A percentile compares a stretch with the other conserved stretches of the same genome.
These are phyloP conservation scores for Thielaviopsis ethacetica DNA, from an alignment of 2,329 filamentous ascomycete species.

Conservation along the genomic window DNA sequence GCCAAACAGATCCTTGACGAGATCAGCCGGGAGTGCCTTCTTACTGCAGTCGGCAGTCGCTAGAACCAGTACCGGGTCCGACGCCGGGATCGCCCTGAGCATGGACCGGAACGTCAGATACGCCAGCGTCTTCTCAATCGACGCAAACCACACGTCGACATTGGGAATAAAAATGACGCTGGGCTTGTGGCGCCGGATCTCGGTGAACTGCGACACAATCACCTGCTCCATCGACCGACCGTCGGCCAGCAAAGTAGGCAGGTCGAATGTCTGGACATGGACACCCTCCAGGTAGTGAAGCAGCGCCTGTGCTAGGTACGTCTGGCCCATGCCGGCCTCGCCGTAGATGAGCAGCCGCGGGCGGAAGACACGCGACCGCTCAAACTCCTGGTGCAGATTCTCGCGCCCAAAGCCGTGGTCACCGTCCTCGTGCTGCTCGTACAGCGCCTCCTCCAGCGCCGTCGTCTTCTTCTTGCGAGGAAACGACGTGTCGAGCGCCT, in stretches of 20 bases:
- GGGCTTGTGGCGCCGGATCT: conserved; percentile 86
- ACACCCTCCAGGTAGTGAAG: conserved; percentile 85
- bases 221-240: conserved; percentile 72
- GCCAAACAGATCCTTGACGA: conserved; percentile 69
- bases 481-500: conserved; percentile 56
- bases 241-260: conserved; percentile 74
- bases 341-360: conserved; percentile 75
- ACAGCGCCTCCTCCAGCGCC: conserved; percentile 87
- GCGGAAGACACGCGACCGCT: conserved; percentile 72
- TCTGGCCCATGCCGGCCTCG: conserved; percentile 80
- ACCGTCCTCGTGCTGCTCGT: conserved; percentile 65
- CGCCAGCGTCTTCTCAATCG: conserved; percentile 43
- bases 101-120: conserved; percentile 73
- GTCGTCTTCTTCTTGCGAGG: conserved; percentile 76
- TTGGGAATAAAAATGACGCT: conserved; percentile 91
- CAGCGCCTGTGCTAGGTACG: conserved; percentile 70
- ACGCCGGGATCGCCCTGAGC: conserved; percentile 67
- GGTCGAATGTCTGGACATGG: conserved; percentile 87
- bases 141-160: conserved; percentile 71
- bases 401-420: conserved; percentile 78
- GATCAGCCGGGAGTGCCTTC: conserved; percentile 41
- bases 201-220: conserved; percentile 77
- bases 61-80: conserved; percentile 74
- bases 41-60: conserved; percentile 62
- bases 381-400: conserved; percentile 59